These are phyloP conservation scores for Daldinia vernicosa DNA, from an alignment of 495 filamentous ascomycete species.

Conservation along the genomic window DNA sequence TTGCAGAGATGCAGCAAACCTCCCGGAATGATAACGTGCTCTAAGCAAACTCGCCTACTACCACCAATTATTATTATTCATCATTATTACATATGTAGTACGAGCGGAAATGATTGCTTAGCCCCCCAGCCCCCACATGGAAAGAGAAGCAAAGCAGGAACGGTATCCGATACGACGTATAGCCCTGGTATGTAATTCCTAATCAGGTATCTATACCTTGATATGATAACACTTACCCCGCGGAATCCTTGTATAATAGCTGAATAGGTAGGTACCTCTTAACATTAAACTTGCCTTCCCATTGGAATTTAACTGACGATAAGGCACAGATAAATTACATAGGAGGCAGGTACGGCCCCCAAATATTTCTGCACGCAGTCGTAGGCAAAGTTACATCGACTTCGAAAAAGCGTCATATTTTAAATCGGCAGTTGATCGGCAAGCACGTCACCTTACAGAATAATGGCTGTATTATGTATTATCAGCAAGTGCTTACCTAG, in stretches of 20 bases:
- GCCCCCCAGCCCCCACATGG: too few species aligned
- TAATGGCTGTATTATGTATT: conserved; percentile 2
- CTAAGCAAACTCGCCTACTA: neutral
- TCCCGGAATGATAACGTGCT: too few species aligned
- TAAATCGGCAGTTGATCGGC: conserved; percentile 22
- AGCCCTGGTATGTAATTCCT: too few species aligned
- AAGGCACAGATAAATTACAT: too few species aligned
- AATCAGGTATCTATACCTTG: neutral
- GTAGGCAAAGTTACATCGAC: conserved; percentile 18
- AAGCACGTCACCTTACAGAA: conserved; percentile 28
- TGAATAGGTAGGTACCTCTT: too few species aligned
- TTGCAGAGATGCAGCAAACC: too few species aligned
- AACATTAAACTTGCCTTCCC: conserved; percentile 6
- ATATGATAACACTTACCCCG: conserved; percentile 23
- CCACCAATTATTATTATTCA: too few species aligned
- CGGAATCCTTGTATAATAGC: conserved; percentile 11
- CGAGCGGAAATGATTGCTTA: too few species aligned
- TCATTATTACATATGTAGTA: too few species aligned
- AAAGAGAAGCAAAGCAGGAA: too few species aligned
- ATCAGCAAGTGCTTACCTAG: neutral
- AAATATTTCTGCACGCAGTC: neutral
- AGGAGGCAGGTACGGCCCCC: too few species aligned
- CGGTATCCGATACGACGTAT: too few species aligned
- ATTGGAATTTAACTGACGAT: conserved; percentile 9
- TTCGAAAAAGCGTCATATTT: conserved; percentile 9